phyloP scores from a whole-genome alignment of 2,329 filamentous ascomycete genomes.

The Pseudogymnoascus sp. region DNA sequence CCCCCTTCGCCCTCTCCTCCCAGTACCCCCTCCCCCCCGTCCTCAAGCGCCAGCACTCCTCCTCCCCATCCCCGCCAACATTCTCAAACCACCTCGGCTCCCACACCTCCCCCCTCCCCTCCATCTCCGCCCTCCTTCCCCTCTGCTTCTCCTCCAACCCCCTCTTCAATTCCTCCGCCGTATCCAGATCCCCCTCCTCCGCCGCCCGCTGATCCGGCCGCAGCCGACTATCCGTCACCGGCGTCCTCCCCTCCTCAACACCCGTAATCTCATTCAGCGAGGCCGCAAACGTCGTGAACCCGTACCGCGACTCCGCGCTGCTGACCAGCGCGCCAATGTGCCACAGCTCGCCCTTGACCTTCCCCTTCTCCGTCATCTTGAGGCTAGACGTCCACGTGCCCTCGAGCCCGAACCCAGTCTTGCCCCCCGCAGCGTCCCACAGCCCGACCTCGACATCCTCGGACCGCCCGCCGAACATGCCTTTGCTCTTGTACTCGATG shows the following conservation, averaged over 20 bases:
- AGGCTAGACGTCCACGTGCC: constrained; percentile 83
- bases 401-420: constrained; percentile 57
- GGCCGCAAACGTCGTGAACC: constrained; percentile 80
- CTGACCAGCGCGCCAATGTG: constrained; percentile 68
- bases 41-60: constrained; percentile 69
- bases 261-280: constrained; percentile 78
- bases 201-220: constrained; percentile 81
- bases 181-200: constrained; percentile 74
- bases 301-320: constrained; percentile 72
- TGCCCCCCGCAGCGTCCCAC: constrained; percentile 56
- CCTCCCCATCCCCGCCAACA: constrained; percentile 49
- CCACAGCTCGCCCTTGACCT: constrained; percentile 65
- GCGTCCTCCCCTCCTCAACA: constrained; percentile 65
- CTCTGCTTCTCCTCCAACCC: constrained; percentile 81
- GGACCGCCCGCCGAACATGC: constrained; percentile 91
- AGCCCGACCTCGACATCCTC: constrained; percentile 80
- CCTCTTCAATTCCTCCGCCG: constrained; percentile 76
- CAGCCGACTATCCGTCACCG: constrained; percentile 74
- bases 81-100: constrained; percentile 77
- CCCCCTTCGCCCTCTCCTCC: constrained; percentile 73
- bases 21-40: constrained; percentile 84
- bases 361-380: constrained; percentile 55
- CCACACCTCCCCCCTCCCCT: constrained; percentile 65
- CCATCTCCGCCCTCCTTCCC: constrained; percentile 62
- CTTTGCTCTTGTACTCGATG: constrained; percentile 88